These are phyloP conservation scores for Senecio squalidus DNA, from an alignment of 140 eudicot genomes.

Conservation along the genomic window DNA sequence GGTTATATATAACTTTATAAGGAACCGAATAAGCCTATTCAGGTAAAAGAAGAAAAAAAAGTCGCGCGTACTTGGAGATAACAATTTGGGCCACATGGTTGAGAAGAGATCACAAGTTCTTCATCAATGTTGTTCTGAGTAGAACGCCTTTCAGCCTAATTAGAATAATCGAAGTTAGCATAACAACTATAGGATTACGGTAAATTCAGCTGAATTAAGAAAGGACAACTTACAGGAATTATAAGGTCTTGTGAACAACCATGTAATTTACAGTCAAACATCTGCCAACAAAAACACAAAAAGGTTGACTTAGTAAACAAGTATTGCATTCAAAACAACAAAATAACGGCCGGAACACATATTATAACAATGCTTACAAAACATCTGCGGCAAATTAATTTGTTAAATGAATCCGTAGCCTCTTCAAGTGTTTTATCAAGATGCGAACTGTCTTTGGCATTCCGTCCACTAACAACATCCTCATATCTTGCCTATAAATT, in stretches of 20 bases:
- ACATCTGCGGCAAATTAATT: slow-evolving; percentile 91
- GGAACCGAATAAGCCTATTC: background rate
- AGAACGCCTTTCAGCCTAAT: slow-evolving; percentile 56
- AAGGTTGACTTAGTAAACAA: background rate
- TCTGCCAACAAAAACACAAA: slow-evolving; percentile 39
- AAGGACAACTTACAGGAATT: slow-evolving; percentile 62
- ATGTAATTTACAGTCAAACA: slow-evolving; percentile 90
- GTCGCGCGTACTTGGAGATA: slow-evolving; percentile 47
- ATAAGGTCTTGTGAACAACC: slow-evolving; percentile 93
- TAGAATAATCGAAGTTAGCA: slow-evolving; percentile 13
- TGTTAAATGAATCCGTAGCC: slow-evolving; percentile 86
- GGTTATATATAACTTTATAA: background rate
- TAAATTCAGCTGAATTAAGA: background rate
- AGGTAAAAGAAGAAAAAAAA: background rate
- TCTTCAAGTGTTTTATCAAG: slow-evolving; percentile 75
- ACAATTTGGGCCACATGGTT: slow-evolving; percentile 71
- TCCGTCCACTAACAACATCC: slow-evolving; percentile 40
- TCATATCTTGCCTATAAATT: slow-evolving; percentile 87
- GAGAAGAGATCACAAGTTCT: slow-evolving; percentile 13
- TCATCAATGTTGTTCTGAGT: slow-evolving; percentile 46
- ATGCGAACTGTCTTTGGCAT: slow-evolving; percentile 22
- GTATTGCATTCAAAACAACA: slow-evolving; percentile 5
- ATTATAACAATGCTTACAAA: slow-evolving; percentile 38
- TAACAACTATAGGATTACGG: slow-evolving; percentile 1
- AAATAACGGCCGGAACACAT: slow-evolving; percentile 6